phyloP scores from a whole-genome alignment of 2,329 filamentous ascomycete species.

The Verticillium tricorpus region DNA sequence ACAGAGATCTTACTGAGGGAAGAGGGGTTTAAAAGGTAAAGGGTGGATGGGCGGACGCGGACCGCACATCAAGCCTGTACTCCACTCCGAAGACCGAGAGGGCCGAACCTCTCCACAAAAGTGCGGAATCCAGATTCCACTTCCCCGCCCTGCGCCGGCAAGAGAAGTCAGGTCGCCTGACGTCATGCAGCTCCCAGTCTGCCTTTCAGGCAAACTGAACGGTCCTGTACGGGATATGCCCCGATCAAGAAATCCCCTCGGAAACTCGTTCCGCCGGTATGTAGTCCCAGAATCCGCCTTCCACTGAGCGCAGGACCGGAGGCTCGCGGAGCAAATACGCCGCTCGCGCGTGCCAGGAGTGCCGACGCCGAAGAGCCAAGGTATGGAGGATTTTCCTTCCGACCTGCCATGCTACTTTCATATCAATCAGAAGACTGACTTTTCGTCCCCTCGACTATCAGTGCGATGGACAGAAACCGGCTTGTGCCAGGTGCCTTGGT shows the following conservation, averaged over 20 bases:
- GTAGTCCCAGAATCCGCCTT: background rate
- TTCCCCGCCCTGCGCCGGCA: too few species aligned
- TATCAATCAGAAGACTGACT: background rate
- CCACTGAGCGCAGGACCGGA: background rate
- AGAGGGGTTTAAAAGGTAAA: too few species aligned
- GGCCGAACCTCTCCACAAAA: background rate
- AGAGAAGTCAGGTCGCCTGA: background rate
- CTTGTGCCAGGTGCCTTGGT: constrained; percentile 25
- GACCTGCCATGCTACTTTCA: background rate
- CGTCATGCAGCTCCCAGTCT: background rate
- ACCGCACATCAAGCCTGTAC: background rate
- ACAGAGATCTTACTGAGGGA: background rate
- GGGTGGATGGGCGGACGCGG: too few species aligned
- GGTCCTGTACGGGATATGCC: background rate
- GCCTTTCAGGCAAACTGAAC: background rate
- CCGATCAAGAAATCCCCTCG: background rate
- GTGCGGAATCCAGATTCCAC: background rate
- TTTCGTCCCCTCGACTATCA: constrained; percentile 4
- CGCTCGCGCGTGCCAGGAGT: constrained; percentile 28
- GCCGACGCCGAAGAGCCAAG: constrained; percentile 29
- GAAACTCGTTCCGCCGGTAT: background rate
- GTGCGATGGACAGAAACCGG: constrained; percentile 27
- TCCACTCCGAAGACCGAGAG: background rate
- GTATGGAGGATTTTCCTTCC: constrained; percentile 13
- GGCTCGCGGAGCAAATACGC: constrained; percentile 12